Evolutionary conservation across 2,329 filamentous ascomycete species (phyloP).

Genomic region (Fusarium nelsonii): DNA sequence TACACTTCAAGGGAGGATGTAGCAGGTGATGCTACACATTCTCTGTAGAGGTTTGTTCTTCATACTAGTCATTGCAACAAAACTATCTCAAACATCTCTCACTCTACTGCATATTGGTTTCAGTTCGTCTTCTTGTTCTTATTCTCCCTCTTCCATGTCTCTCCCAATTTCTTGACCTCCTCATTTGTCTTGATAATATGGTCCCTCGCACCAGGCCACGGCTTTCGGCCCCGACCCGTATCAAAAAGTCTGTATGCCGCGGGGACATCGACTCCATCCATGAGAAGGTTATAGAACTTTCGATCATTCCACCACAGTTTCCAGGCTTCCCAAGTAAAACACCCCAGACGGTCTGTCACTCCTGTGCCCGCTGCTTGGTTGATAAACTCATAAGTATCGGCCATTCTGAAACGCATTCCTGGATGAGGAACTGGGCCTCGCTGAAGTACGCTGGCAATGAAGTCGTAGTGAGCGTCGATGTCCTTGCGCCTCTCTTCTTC

Average conservation of each 20-base stretch:
- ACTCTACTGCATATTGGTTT: not conserved
- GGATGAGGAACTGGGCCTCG: slow-evolving; percentile 45
- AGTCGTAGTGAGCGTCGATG: slow-evolving; percentile 49
- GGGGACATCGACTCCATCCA: slow-evolving; percentile 55
- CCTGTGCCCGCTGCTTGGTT: slow-evolving; percentile 59
- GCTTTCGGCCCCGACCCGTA: slow-evolving; percentile 53
- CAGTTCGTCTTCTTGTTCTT: slow-evolving; percentile 40
- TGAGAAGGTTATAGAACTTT: slow-evolving; percentile 56
- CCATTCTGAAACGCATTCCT: slow-evolving; percentile 43
- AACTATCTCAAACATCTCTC: not conserved
- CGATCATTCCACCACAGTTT: slow-evolving; percentile 58
- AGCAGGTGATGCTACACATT: not conserved
- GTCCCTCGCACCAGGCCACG: slow-evolving; percentile 56
- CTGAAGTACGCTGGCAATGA: slow-evolving; percentile 37
- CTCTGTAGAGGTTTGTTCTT: not conserved
- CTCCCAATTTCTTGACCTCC: slow-evolving; percentile 35
- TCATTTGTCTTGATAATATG: slow-evolving; percentile 49
- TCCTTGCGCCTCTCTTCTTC: slow-evolving; percentile 44
- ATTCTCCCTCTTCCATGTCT: slow-evolving; percentile 42
- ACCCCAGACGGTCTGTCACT: slow-evolving; percentile 54
- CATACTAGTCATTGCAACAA: not conserved
- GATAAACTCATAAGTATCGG: slow-evolving; percentile 52
- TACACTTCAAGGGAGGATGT: not conserved
- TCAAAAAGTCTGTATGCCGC: slow-evolving; percentile 58
- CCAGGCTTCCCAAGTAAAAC: slow-evolving; percentile 57